Evolutionary conservation across 192 early-diverging fungal genomes (phyloP).

Genomic region (Allomyces macrogynus): DNA sequence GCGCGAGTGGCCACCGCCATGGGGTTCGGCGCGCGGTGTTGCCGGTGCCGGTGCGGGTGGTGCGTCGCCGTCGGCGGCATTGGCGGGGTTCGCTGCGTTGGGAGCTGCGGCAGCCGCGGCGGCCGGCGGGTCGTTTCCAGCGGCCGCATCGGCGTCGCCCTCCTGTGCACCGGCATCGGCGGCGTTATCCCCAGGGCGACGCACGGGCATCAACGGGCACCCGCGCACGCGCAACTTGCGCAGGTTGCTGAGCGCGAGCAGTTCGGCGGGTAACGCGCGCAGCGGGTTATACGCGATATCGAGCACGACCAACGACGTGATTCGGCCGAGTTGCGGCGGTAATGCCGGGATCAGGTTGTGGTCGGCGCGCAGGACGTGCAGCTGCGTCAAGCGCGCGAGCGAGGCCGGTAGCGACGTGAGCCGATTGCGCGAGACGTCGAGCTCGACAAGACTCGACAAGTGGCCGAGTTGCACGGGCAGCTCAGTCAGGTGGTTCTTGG

Average conservation of each 20-base stretch:
- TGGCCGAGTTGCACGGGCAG: background rate
- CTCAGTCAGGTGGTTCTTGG: background rate
- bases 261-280: conserved; percentile 4
- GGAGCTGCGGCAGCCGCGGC: background rate
- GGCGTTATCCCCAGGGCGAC: background rate
- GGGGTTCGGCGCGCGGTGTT: too few relatives aligned
- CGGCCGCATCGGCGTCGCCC: background rate
- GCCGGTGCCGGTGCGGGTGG: too few relatives aligned
- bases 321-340: conserved; percentile 4
- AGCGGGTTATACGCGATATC: conserved; percentile 5
- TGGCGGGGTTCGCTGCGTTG: too few relatives aligned
- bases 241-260: background rate
- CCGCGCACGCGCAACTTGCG: background rate
- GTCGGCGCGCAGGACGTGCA: background rate
- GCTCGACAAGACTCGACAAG: background rate
- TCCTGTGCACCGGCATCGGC: background rate
- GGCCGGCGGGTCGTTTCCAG: background rate
- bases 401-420: background rate
- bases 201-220: background rate
- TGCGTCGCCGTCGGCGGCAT: too few relatives aligned
- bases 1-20: too few relatives aligned
- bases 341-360: conserved; percentile 5
- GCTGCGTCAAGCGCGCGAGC: background rate
- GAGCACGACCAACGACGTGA: conserved; percentile 4
- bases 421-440: background rate